Evolutionary conservation across 371 early-diverging fungal species (phyloP).

Genomic region (Mucor circinelloides): DNA sequence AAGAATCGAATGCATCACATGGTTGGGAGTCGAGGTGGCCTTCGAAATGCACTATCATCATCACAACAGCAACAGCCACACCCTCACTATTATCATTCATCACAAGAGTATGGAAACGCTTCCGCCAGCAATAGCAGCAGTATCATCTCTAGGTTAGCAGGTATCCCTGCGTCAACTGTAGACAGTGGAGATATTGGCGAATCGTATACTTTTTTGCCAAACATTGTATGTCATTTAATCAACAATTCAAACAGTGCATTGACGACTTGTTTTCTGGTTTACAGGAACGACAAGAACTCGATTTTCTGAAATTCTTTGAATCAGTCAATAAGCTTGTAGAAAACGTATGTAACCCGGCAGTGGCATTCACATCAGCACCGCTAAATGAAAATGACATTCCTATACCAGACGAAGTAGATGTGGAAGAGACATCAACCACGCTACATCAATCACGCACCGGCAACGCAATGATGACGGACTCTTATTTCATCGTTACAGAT

Average conservation of each 20-base stretch:
- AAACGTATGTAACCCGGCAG: conserved; percentile 70
- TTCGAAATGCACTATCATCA: conserved; percentile 14
- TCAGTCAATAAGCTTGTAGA: conserved; percentile 74
- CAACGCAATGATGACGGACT: conserved; percentile 52
- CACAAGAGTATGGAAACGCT: not conserved
- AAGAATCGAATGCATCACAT: conserved; percentile 12
- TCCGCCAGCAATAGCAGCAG: not conserved
- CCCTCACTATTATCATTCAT: not conserved
- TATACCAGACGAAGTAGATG: conserved; percentile 11
- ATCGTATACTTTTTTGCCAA: conserved; percentile 28
- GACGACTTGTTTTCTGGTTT: not conserved
- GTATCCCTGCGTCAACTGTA: not conserved
- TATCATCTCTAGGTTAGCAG: conserved; percentile 17
- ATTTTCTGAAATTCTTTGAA: conserved; percentile 84
- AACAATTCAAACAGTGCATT: not conserved
- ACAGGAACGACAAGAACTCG: conserved; percentile 45
- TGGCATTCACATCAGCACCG: conserved; percentile 76
- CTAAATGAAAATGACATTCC: conserved; percentile 58
- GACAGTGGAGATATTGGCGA: conserved; percentile 17
- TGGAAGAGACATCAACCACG: not conserved
- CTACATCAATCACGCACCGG: not conserved
- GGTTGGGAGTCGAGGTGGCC: conserved; percentile 6
- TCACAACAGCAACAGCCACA: not conserved
- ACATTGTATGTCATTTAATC: conserved; percentile 3
- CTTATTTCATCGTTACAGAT: conserved; percentile 54